Conservation (phyloP, 1,139 yeast species). For the Blastobotrys raffinosifermentans region DNA sequence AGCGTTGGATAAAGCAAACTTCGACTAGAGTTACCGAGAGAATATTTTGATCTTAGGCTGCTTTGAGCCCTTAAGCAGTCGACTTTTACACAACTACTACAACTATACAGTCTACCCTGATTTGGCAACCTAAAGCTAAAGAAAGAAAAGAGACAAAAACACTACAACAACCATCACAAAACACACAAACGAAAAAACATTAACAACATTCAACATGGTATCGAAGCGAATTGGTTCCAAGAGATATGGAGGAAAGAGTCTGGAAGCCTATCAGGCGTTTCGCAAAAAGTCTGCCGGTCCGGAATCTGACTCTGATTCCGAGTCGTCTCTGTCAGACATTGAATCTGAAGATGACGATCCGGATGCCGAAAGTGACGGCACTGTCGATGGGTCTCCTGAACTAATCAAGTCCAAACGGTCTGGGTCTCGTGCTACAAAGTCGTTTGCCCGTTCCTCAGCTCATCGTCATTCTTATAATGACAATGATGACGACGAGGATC, state of each 20-base stretch:
- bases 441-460: not conserved
- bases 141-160: too few species aligned
- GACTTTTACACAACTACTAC: too few species aligned
- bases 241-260: slow-evolving; percentile 2
- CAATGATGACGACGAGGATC: not conserved
- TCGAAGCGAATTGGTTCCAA: not conserved
- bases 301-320: slow-evolving; percentile 3
- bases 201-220: slow-evolving; percentile 1
- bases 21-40: too few species aligned
- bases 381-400: not conserved
- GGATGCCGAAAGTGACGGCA: not conserved
- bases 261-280: not conserved
- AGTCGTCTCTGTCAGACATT: not conserved
- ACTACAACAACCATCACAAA: too few species aligned
- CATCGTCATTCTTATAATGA: not conserved
- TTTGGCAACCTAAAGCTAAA: too few species aligned
- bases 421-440: too few species aligned
- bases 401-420: too few species aligned
- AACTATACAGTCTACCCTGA: too few species aligned
- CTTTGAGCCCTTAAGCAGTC: too few species aligned
- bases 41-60: too few species aligned
- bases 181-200: too few species aligned
- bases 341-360: not conserved
- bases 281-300: not conserved
- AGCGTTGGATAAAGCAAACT: too few species aligned